Evolutionary conservation across 768 basidiomycete genomes (phyloP).

Genomic region (Lentinula edodes): DNA sequence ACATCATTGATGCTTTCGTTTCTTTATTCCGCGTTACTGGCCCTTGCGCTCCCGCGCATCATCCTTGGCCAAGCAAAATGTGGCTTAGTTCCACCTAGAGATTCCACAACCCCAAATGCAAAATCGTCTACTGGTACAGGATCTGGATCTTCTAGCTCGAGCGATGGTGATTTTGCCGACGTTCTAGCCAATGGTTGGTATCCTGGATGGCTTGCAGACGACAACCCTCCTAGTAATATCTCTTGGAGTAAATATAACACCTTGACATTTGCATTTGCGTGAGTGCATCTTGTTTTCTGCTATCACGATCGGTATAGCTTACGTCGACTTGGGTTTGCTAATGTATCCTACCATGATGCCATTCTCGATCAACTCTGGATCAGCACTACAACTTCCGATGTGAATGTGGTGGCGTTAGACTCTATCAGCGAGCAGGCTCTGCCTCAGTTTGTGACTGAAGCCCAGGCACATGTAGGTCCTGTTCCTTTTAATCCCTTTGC

Average conservation of each 20-base stretch:
- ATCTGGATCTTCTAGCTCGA: neutral
- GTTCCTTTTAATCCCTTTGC: neutral
- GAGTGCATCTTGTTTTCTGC: slow-evolving; percentile 10
- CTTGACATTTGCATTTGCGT: slow-evolving; percentile 47
- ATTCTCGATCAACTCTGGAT: neutral
- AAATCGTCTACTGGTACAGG: slow-evolving; percentile 3
- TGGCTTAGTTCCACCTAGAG: slow-evolving; percentile 19
- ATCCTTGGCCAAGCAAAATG: slow-evolving; percentile 25
- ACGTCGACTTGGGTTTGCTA: neutral
- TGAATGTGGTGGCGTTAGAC: slow-evolving; percentile 2
- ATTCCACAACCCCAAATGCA: slow-evolving; percentile 12
- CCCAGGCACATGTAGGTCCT: slow-evolving; percentile 6
- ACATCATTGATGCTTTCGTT: neutral
- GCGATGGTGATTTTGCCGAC: slow-evolving; percentile 13
- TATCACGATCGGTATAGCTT: neutral
- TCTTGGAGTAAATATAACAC: slow-evolving; percentile 52
- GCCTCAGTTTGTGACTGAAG: slow-evolving; percentile 7
- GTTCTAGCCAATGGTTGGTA: slow-evolving; percentile 53
- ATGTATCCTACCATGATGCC: no score
- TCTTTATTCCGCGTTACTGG: neutral
- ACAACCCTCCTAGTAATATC: slow-evolving; percentile 36
- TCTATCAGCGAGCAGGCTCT: slow-evolving; percentile 5
- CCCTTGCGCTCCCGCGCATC: slow-evolving; percentile 14
- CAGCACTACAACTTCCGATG: slow-evolving; percentile 6
- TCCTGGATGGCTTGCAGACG: slow-evolving; percentile 41